phyloP scores from a whole-genome alignment of 257 asterid genomes.

The Gynochthodes officinalis region DNA sequence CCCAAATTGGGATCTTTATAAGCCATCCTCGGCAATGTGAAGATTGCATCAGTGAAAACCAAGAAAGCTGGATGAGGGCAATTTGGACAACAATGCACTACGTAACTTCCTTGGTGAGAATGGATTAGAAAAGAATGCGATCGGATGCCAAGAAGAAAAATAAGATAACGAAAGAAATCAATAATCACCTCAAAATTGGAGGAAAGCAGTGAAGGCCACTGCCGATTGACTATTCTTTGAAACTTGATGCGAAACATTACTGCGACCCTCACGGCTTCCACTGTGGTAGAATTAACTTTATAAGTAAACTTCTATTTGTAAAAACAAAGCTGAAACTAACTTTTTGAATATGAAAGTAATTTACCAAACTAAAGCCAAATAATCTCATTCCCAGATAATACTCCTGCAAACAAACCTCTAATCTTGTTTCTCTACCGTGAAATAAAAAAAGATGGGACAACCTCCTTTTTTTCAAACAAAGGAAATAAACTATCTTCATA shows the following conservation, averaged over 20 bases:
- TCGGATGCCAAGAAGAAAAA: conserved; percentile 20
- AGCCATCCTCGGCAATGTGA: conserved; percentile 80
- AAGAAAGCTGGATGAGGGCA: conserved; percentile 61
- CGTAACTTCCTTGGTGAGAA: conserved; percentile 86
- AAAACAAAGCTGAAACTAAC: background rate
- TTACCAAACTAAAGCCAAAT: background rate
- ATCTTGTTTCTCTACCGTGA: background rate
- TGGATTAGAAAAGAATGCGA: conserved; percentile 21
- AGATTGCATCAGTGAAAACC: conserved; percentile 76
- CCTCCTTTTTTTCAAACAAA: background rate
- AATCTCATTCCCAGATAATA: background rate
- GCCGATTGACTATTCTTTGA: conserved; percentile 49
- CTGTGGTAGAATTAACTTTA: conserved; percentile 36
- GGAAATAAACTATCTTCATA: background rate
- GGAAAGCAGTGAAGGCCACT: conserved; percentile 70
- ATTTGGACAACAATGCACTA: conserved; percentile 38
- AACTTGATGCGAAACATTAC: conserved; percentile 65
- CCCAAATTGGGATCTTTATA: conserved; percentile 73
- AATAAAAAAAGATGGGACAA: background rate
- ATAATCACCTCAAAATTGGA: conserved; percentile 87
- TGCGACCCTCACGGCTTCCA: conserved; percentile 59
- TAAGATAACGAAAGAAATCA: background rate
- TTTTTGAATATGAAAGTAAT: background rate
- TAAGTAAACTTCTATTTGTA: background rate
- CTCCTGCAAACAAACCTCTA: background rate